Percentiles rank a stretch among this genome's conserved stretches.
phyloP scores from a whole-genome alignment of 1,284 basidiomycete genomes.

The Sparassis latifolia region DNA sequence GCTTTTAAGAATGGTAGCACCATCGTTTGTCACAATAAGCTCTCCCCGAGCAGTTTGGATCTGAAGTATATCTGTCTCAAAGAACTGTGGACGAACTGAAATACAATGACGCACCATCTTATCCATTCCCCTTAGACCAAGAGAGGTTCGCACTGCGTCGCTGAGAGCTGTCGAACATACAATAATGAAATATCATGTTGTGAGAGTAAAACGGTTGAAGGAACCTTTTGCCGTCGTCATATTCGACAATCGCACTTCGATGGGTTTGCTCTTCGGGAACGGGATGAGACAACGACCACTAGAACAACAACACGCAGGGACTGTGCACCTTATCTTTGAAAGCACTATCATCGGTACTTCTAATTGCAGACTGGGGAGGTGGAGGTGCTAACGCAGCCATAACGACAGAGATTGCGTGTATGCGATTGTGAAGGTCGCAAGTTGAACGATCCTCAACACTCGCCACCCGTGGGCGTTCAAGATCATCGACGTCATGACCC shows the following conservation, averaged over 20 bases:
- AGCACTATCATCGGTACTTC: slow-evolving; percentile 36
- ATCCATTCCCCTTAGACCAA: slow-evolving; percentile 99
- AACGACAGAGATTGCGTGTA: too few species aligned
- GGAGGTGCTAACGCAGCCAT: too few species aligned
- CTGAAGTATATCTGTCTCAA: slow-evolving; percentile 35
- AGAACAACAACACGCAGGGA: not conserved
- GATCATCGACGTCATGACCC: not conserved
- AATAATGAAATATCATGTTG: slow-evolving; percentile 8
- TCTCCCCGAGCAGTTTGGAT: slow-evolving; percentile 97
- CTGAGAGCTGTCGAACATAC: slow-evolving; percentile 80
- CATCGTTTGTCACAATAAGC: slow-evolving; percentile 98
- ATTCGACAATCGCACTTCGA: slow-evolving; percentile 92
- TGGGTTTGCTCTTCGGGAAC: slow-evolving; percentile 71
- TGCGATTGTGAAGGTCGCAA: too few species aligned
- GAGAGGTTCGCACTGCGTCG: slow-evolving; percentile 93
- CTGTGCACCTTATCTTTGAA: slow-evolving; percentile 76
- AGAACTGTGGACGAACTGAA: not conserved
- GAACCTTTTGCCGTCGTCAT: slow-evolving; percentile 93
- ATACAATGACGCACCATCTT: slow-evolving; percentile 73
- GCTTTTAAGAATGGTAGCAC: slow-evolving; percentile 96
- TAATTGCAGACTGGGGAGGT: too few species aligned
- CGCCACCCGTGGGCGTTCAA: too few species aligned
- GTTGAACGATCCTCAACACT: too few species aligned
- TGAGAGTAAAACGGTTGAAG: slow-evolving; percentile 11
- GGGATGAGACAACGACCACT: slow-evolving; percentile 17